Evolutionary conservation across 2,329 filamentous ascomycete genomes (phyloP), one percentile per base, ranked within the genome.

Genomic region (Trichoderma pleuroti): DNA sequence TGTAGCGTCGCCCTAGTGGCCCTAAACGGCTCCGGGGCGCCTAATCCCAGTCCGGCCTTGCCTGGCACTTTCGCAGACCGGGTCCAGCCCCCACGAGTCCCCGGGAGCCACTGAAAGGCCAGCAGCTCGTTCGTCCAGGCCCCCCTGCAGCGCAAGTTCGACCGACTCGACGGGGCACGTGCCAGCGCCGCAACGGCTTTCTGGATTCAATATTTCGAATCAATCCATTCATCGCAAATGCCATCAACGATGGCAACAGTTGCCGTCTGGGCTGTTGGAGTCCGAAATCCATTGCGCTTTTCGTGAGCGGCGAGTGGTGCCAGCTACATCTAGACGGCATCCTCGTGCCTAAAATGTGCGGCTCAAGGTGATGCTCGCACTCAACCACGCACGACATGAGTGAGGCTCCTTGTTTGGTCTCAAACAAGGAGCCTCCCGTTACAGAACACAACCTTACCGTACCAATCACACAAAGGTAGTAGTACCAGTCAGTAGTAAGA

Each of bases 51-150:
- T 34, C 62, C 62, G 60, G 68, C 61, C 36, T 65, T 70, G 68
- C 61, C 36, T 65, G 65, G 68, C 69, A 64, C 69, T 59, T 64
- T 69, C 24, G 66, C 70, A 70, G 70, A 71, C 65, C 70, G 66
- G 70, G 57, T 34, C 42, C 49, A 69, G 70, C 70, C 70, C 70
- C 70, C 70, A 69, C 70, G 34, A n/a, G 26, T 26, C 66, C 49
- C 66, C 39, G 56, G 39, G 57, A 61, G 24, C 32, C 54, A 46
- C 34, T 52, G n/a, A 21, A 30, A 62, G 26, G 36, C 46, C 61
- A 62, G 42, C 39, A 62, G 36, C 52, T 60, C 54, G 64, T 54
- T 14, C 54, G 34, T 30, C 14, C 21, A 52, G 52, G 60, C 10
- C 46, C 68, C 61, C 61, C 63, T 70, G 69, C 62, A 61, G 56